phyloP scores from a whole-genome alignment of 768 basidiomycete genomes.

The Phylloporus sp. region DNA sequence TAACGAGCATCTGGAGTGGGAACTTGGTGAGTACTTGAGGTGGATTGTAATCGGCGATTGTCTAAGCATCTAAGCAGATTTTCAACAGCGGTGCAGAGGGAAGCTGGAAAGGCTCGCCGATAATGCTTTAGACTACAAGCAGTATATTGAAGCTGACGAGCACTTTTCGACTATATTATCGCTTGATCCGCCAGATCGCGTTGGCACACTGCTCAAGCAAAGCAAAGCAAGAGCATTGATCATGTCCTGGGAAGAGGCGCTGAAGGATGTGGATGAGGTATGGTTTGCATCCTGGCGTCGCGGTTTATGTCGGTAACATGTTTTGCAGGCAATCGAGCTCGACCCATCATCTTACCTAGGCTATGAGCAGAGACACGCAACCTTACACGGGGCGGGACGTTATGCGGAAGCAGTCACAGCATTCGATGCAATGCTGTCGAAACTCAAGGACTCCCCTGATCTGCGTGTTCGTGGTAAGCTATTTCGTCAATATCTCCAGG shows the following conservation, averaged over 20 bases:
- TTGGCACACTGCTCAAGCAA: neutral
- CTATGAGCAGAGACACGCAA: neutral
- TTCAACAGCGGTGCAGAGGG: neutral
- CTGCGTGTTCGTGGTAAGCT: neutral
- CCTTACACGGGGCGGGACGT: neutral
- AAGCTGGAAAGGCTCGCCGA: neutral
- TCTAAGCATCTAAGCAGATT: neutral
- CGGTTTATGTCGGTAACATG: neutral
- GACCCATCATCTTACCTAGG: neutral
- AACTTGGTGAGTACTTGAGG: neutral
- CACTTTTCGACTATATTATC: neutral
- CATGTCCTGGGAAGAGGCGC: neutral
- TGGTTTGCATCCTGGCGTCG: neutral
- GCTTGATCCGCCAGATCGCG: neutral
- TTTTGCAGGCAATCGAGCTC: neutral
- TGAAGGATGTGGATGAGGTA: too few species aligned
- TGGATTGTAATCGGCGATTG: neutral
- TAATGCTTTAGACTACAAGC: neutral
- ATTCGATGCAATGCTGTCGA: neutral
- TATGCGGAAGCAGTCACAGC: neutral
- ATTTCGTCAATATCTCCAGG: neutral
- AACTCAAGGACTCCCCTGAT: neutral
- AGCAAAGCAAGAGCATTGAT: neutral
- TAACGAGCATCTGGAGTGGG: neutral
- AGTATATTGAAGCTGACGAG: neutral